A percentile compares a stretch with the other conserved stretches of the same genome.
These are phyloP conservation scores for Nosema muscidifuracis DNA, from an alignment of 371 early-diverging fungal genomes.

Conservation along the genomic window DNA sequence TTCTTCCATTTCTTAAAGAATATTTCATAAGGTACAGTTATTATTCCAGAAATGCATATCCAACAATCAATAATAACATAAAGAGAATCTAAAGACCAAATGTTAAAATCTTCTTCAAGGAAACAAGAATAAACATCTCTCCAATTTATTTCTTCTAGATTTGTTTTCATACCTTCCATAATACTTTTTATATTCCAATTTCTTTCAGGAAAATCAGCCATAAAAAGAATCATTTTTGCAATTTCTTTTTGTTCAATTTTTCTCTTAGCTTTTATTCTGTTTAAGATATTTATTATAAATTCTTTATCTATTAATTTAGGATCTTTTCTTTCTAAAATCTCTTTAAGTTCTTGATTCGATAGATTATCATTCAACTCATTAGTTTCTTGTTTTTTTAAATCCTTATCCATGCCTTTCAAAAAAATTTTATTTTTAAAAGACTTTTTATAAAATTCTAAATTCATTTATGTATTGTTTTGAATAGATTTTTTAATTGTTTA, in stretches of 20 bases:
- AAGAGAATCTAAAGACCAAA: constrained; percentile 37
- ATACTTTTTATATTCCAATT: constrained; percentile 44
- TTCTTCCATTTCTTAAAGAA: constrained; percentile 54
- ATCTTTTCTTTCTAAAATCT: constrained; percentile 25
- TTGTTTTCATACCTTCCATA: constrained; percentile 31
- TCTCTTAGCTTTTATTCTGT: constrained; percentile 25
- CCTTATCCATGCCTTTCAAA: constrained; percentile 9
- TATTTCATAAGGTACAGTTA: constrained; percentile 56
- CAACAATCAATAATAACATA: constrained; percentile 53
- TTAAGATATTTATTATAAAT: constrained; percentile 6
- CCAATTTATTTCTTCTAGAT: constrained; percentile 49
- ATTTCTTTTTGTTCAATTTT: constrained; percentile 41
- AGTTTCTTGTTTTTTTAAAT: neutral
- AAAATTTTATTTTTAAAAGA: constrained; percentile 5
- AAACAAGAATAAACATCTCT: constrained; percentile 43
- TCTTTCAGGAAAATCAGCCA: constrained; percentile 42
- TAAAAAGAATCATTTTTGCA: constrained; percentile 46
- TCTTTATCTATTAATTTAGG: constrained; percentile 6
- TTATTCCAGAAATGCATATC: constrained; percentile 42
- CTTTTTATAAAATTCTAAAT: too few relatives aligned
- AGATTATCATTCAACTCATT: constrained; percentile 11
- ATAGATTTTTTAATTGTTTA: too few relatives aligned
- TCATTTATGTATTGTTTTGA: too few relatives aligned
- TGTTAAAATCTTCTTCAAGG: constrained; percentile 34
- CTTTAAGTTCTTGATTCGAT: constrained; percentile 8